phyloP scores from a whole-genome alignment of 768 basidiomycete genomes.

The Hemileccinum impolitum region DNA sequence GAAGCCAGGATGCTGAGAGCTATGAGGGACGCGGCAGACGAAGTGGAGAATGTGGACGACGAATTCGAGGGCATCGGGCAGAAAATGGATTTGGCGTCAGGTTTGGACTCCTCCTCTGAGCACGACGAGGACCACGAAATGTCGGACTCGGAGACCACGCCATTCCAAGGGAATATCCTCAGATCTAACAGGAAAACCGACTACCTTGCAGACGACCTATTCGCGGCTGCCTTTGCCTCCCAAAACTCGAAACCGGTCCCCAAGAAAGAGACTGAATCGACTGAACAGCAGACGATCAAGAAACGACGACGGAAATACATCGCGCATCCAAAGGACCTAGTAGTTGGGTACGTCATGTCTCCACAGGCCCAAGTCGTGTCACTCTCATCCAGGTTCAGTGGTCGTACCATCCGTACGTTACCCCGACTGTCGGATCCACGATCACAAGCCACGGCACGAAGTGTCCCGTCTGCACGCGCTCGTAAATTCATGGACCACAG shows the following conservation, averaged over 20 bases:
- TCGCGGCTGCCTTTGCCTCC: slow-evolving; percentile 51
- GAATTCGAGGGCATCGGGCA: slow-evolving; percentile 9
- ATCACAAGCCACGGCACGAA: slow-evolving; percentile 37
- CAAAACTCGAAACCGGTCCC: slow-evolving; percentile 11
- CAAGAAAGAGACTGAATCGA: slow-evolving; percentile 23
- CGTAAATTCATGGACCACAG: slow-evolving; percentile 51
- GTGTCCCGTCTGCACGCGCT: slow-evolving; percentile 46
- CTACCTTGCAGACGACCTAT: slow-evolving; percentile 67
- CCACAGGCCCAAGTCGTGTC: neutral
- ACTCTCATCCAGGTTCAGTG: slow-evolving; percentile 35
- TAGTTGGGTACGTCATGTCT: slow-evolving; percentile 47
- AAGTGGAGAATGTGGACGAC: slow-evolving; percentile 14
- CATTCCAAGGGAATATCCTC: neutral
- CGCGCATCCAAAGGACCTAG: slow-evolving; percentile 44
- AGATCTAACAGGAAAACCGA: slow-evolving; percentile 35
- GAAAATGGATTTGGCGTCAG: slow-evolving; percentile 8
- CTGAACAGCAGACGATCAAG: slow-evolving; percentile 20
- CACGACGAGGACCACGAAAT: slow-evolving; percentile 5
- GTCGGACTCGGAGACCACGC: neutral
- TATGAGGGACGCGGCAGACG: slow-evolving; percentile 28
- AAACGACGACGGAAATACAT: slow-evolving; percentile 33
- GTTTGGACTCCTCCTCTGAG: slow-evolving; percentile 12
- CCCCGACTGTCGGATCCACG: slow-evolving; percentile 25
- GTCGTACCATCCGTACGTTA: slow-evolving; percentile 53
- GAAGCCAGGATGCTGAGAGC: slow-evolving; percentile 27